Conservation (phyloP, 2,329 filamentous ascomycete genomes). For the Immersiporthe knoxdaviesiana region DNA sequence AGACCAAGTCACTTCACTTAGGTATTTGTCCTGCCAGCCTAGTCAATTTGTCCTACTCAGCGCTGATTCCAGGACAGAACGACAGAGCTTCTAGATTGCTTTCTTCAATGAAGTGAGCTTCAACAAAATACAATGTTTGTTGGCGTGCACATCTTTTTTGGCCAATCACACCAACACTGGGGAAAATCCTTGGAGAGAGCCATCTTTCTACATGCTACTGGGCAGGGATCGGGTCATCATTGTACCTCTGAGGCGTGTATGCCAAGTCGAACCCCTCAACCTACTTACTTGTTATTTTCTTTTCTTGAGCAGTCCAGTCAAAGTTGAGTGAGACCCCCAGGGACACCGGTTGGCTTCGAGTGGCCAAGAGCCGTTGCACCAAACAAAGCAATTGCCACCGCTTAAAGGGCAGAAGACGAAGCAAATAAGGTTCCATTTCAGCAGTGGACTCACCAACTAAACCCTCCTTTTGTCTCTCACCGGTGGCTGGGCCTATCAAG, state of each 20-base stretch:
- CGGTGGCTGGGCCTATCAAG: not conserved
- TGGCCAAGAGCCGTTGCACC: not conserved
- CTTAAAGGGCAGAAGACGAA: not conserved
- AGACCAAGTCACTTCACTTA: too few species aligned
- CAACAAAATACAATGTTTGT: too few species aligned
- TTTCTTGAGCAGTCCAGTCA: not conserved
- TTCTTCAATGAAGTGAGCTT: not conserved
- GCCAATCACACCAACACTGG: not conserved
- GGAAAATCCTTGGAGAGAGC: not conserved
- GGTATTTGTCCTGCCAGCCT: not conserved
- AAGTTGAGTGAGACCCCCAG: not conserved
- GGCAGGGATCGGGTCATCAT: not conserved
- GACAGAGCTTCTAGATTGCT: not conserved
- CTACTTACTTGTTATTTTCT: not conserved
- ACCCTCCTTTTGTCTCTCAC: not conserved
- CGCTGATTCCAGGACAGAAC: too few species aligned
- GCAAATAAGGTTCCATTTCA: not conserved
- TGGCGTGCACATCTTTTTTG: not conserved
- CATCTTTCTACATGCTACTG: not conserved
- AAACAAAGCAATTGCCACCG: not conserved
- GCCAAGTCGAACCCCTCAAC: too few species aligned
- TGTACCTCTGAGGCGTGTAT: not conserved
- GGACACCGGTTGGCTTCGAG: not conserved
- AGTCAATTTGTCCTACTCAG: not conserved
- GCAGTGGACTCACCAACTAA: not conserved